Evolutionary conservation across 169 alveolate species (phyloP), one percentile per base, ranked within the genome.

Genomic region (Plasmodium inui): DNA sequence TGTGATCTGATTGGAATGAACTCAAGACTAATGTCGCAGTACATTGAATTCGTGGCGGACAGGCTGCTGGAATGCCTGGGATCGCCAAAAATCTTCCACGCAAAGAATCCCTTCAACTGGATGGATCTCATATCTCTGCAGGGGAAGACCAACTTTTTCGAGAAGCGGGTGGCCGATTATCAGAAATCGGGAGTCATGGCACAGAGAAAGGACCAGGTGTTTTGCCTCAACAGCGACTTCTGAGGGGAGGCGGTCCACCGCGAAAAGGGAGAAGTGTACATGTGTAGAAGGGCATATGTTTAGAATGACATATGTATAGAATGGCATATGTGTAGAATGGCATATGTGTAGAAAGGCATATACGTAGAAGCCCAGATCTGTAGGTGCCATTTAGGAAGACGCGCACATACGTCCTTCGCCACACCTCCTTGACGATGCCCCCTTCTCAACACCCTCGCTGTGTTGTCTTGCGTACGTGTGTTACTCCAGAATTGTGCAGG

Each of bases 131-230:
- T 99, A 80, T 99, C 99, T 7, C 97, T 99, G 32, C 99, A 98
- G 96, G 99, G 99, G 73, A 99, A 99, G 95, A 99, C 99, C 82
- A 99, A 99, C 96, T 99, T 99, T 98, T 99, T 99, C 94, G 99
- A 99, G 96, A 98, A 98, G 96, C 96, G 99, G 79, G 99, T 99
- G 22, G 99, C 99, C 17, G 99, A 99, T 83, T 99, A 99, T 95
- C 99, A 98, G 95, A 98, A 98, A 98, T 98, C 99, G 14, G 99
- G 99, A 9, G 99, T 99, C 71, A 98, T 98, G 99, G 97, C 97
- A 0, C 95, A 96, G 76, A 84, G 95, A 70, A 94, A 95, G 67
- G 96, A 93, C 19, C 97, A 96, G 70, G 96, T 93, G 53, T 96
- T 96, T 83, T 84, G 96, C 32, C 89, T 94, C 3, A 96, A 95